These are phyloP conservation scores for Bipolaris sorokiniana DNA, from an alignment of 2,329 filamentous ascomycete genomes.

Conservation along the genomic window DNA sequence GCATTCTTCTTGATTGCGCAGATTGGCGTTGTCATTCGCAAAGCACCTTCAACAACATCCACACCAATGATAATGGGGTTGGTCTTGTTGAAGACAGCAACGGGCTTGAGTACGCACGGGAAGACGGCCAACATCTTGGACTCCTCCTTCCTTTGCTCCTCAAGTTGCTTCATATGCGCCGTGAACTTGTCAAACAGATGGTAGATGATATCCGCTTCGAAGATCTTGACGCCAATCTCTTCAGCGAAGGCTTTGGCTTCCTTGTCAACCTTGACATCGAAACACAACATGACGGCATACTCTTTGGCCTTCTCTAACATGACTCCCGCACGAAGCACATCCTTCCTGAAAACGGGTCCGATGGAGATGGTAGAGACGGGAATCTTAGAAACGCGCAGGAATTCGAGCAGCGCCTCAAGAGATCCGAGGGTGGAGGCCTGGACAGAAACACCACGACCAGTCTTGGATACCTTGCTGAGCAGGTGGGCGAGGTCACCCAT, in stretches of 20 bases:
- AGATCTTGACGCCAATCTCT: slow-evolving; percentile 94
- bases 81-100: slow-evolving; percentile 99
- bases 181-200: slow-evolving; percentile 97
- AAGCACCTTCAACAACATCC: slow-evolving; percentile 88
- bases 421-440: slow-evolving; percentile 98
- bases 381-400: slow-evolving; percentile 94
- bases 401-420: slow-evolving; percentile 93
- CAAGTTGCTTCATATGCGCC: slow-evolving; percentile 85
- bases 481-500: slow-evolving; percentile 92
- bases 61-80: slow-evolving; percentile 93
- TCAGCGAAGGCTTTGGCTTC: slow-evolving; percentile 91
- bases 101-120: slow-evolving; percentile 86
- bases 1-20: slow-evolving; percentile 83
- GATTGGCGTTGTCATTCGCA: slow-evolving; percentile 87
- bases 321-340: slow-evolving; percentile 89
- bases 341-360: slow-evolving; percentile 95
- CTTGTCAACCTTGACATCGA: slow-evolving; percentile 99
- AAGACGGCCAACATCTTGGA: slow-evolving; percentile 95
- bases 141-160: slow-evolving; percentile 94
- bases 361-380: slow-evolving; percentile 97
- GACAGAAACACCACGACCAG: slow-evolving; percentile 92
- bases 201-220: slow-evolving; percentile 98
- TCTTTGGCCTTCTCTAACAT: slow-evolving; percentile 97
- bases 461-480: slow-evolving; percentile 88
- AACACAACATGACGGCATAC: slow-evolving; percentile 98